phyloP scores from a whole-genome alignment of 2,329 filamentous ascomycete species.

The Mycosphaerella sp. region DNA sequence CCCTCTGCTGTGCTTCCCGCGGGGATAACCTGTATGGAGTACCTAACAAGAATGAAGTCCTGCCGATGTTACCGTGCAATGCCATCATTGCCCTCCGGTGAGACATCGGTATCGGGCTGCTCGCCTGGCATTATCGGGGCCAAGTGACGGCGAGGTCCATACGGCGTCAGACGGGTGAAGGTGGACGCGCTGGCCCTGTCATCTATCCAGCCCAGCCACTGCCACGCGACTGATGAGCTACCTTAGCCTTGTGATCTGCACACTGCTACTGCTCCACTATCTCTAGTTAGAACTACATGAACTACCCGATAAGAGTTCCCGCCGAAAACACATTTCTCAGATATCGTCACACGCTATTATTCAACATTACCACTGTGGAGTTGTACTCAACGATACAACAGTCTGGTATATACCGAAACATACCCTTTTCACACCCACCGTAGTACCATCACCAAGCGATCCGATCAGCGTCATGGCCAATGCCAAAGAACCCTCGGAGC shows the following conservation, averaged over 20 bases:
- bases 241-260: constrained; percentile 4
- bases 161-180: too few species aligned
- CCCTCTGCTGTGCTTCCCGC: too few species aligned
- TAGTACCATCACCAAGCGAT: neutral
- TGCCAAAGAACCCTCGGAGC: constrained; percentile 31
- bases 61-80: too few species aligned
- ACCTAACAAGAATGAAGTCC: too few species aligned
- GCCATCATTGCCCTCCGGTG: neutral
- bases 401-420: neutral
- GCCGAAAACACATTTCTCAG: neutral
- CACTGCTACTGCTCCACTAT: neutral
- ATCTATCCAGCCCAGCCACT: too few species aligned
- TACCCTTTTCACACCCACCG: neutral
- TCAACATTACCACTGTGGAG: constrained; percentile 6
- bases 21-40: too few species aligned
- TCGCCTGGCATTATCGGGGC: too few species aligned
- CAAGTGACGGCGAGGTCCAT: too few species aligned
- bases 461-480: constrained; percentile 29
- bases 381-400: constrained; percentile 22
- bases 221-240: too few species aligned
- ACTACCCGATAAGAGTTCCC: constrained; percentile 7
- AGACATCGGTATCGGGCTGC: neutral
- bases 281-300: too few species aligned
- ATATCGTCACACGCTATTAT: neutral
- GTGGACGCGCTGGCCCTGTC: too few species aligned